Conservation (phyloP, 1,139 yeast genomes). For the Saccharomycopsis hybrid region DNA sequence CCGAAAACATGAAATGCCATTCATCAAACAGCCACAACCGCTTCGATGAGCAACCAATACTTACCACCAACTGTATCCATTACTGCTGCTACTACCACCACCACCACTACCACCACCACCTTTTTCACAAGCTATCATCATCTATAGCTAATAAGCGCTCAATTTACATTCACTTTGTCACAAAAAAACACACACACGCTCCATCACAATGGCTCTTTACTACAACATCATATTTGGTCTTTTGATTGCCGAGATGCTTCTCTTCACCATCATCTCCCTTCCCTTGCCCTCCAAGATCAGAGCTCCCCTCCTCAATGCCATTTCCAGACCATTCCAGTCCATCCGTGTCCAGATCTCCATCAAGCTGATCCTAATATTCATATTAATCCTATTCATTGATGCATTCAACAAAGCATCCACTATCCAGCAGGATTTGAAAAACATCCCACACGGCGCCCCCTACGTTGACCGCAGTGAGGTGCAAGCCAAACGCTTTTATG, state of each 20-base stretch:
- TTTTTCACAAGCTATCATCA: not conserved
- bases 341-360: slow-evolving; percentile 71
- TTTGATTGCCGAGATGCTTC: slow-evolving; percentile 69
- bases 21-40: too few species aligned
- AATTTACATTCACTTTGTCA: not conserved
- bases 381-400: slow-evolving; percentile 78
- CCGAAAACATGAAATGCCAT: too few species aligned
- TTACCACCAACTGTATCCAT: too few species aligned
- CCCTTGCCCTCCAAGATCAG: slow-evolving; percentile 80
- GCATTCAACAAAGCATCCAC: slow-evolving; percentile 78
- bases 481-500: slow-evolving; percentile 87
- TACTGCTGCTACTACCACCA: not conserved
- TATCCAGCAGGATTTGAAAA: slow-evolving; percentile 56
- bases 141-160: not conserved
- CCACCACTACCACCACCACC: not conserved
- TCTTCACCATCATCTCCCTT: slow-evolving; percentile 73
- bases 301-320: slow-evolving; percentile 55
- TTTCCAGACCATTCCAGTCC: slow-evolving; percentile 64
- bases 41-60: too few species aligned
- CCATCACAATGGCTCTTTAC: slow-evolving; percentile 57
- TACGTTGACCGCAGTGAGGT: slow-evolving; percentile 60
- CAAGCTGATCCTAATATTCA: slow-evolving; percentile 79
- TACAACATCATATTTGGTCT: slow-evolving; percentile 68
- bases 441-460: slow-evolving; percentile 23
- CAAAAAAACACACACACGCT: not conserved